Conservation (phyloP, 2,329 filamentous ascomycete species). For the Xylaria sp. region DNA sequence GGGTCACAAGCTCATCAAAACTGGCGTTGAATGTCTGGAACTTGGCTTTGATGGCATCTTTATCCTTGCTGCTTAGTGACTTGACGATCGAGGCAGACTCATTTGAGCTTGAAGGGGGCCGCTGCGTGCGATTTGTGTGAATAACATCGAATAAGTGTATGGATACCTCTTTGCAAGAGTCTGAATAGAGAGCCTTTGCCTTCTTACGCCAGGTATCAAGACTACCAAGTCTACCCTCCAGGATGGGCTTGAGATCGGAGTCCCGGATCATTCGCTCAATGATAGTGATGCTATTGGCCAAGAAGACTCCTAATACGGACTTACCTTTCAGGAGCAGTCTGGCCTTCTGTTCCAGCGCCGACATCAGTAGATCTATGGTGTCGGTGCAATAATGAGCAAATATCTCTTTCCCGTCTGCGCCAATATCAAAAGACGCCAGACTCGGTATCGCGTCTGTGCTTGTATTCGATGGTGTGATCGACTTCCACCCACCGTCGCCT, state of each 20-base stretch:
- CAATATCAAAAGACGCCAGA: slow-evolving; percentile 83
- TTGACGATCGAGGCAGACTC: slow-evolving; percentile 89
- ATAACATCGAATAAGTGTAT: slow-evolving; percentile 88
- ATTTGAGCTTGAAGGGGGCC: slow-evolving; percentile 78
- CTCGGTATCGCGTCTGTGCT: slow-evolving; percentile 74
- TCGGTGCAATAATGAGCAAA: slow-evolving; percentile 92
- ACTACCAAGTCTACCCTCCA: slow-evolving; percentile 72
- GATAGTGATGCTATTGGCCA: slow-evolving; percentile 87
- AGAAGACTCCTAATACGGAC: slow-evolving; percentile 83
- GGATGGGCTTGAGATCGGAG: slow-evolving; percentile 79
- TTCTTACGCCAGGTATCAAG: slow-evolving; percentile 90
- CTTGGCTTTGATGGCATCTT: slow-evolving; percentile 95
- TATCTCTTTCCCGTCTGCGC: slow-evolving; percentile 86
- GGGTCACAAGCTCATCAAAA: slow-evolving; percentile 88
- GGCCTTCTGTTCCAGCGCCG: slow-evolving; percentile 78
- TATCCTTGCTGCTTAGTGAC: slow-evolving; percentile 85
- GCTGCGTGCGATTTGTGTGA: slow-evolving; percentile 80
- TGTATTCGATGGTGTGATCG: slow-evolving; percentile 59
- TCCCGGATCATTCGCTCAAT: slow-evolving; percentile 85
- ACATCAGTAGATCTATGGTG: slow-evolving; percentile 83
- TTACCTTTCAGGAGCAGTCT: slow-evolving; percentile 79
- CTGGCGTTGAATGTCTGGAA: slow-evolving; percentile 89
- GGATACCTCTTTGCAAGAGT: slow-evolving; percentile 88
- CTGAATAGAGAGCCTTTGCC: slow-evolving; percentile 81
- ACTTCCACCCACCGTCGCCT: slow-evolving; percentile 90